phyloP scores from a whole-genome alignment of 2,329 filamentous ascomycete species.

The Aureobasidium sp. region DNA sequence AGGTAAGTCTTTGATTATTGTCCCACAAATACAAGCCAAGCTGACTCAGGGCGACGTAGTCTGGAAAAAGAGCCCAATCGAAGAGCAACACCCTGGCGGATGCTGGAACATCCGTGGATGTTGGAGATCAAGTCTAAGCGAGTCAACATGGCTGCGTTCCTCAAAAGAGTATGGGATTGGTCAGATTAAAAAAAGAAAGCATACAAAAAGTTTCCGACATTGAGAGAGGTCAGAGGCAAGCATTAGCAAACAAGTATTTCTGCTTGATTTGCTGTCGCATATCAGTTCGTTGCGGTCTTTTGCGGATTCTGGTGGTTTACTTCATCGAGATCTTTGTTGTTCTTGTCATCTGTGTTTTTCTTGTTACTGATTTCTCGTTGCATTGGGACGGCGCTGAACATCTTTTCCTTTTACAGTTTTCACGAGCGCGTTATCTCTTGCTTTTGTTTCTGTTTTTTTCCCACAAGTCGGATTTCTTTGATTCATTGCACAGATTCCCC shows the following conservation, averaged over 20 bases:
- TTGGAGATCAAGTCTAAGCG: constrained; percentile 90
- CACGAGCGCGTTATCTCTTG: background rate
- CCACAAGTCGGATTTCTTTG: background rate
- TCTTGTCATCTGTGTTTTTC: background rate
- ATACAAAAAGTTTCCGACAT: background rate
- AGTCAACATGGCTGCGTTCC: constrained; percentile 94
- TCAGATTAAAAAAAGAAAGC: constrained; percentile 48
- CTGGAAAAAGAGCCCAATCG: constrained; percentile 86
- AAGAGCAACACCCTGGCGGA: constrained; percentile 91
- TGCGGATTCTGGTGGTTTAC: background rate
- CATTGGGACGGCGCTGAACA: constrained; percentile 1
- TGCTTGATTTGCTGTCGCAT: background rate
- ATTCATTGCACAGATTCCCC: background rate
- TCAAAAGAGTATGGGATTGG: constrained; percentile 96
- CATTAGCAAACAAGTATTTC: background rate
- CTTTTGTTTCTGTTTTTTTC: background rate
- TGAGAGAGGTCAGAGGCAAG: background rate
- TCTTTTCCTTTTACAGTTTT: background rate
- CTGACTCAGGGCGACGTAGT: constrained; percentile 44
- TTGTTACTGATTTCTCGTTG: background rate
- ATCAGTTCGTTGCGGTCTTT: too few species aligned
- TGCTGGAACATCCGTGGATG: constrained; percentile 99
- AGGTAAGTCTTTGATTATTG: constrained; percentile 61
- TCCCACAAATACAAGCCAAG: background rate
- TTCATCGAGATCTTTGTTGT: background rate